Percentiles rank a stretch among this genome's conserved stretches.
Evolutionary conservation across 441 rosid species (phyloP).

Genomic region (Adansonia gregorii): DNA sequence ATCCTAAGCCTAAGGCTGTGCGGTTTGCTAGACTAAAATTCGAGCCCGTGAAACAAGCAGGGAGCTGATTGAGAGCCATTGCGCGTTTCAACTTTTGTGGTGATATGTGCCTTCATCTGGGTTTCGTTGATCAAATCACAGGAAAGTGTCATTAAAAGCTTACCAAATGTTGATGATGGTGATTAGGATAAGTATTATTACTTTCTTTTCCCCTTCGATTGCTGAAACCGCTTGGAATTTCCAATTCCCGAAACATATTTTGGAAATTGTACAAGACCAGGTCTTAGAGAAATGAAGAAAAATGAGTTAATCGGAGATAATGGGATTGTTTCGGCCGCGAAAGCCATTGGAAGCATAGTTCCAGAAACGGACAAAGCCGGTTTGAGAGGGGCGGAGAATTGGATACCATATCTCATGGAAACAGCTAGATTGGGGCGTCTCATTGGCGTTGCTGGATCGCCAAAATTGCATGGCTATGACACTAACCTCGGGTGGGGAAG

Average conservation of each 20-base stretch:
- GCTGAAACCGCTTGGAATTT: conserved; percentile 22
- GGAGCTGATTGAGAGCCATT: background rate
- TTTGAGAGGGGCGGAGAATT: background rate
- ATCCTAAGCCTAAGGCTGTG: too few species aligned
- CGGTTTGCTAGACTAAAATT: too few species aligned
- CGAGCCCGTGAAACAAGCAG: too few species aligned
- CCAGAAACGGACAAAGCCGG: conserved; percentile 28
- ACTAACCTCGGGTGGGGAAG: conserved; percentile 15
- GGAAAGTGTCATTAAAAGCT: background rate
- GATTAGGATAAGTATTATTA: conserved; percentile 6
- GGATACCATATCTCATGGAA: background rate
- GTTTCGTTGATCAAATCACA: conserved; percentile 31
- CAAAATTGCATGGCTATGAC: background rate
- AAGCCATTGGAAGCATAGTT: conserved; percentile 32
- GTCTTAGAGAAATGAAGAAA: conserved; percentile 12
- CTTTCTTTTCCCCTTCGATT: conserved; percentile 24
- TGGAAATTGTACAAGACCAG: conserved; percentile 21
- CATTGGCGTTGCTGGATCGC: background rate
- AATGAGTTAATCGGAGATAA: conserved; percentile 29
- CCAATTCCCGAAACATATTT: conserved; percentile 15
- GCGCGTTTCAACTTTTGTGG: conserved; percentile 15
- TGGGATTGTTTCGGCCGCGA: conserved; percentile 36
- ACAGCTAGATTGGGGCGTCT: background rate
- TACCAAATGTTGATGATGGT: background rate
- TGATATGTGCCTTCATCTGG: conserved; percentile 38